phyloP scores from a whole-genome alignment of 2,329 filamentous ascomycete species.

The Paramyrothecium sp. region DNA sequence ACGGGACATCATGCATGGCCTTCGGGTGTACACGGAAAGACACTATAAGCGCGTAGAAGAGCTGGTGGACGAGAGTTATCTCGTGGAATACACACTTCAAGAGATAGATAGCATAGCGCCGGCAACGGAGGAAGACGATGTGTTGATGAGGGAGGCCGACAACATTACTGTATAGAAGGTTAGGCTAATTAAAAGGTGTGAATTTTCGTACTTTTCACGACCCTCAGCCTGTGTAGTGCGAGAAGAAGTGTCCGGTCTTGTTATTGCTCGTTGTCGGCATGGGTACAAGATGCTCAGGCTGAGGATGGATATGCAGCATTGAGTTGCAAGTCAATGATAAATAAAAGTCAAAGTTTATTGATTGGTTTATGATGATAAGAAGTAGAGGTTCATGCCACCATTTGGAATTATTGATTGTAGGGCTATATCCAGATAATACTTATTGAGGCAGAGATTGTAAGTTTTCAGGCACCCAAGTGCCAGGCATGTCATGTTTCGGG shows the following conservation, averaged over 20 bases:
- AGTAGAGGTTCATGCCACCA: no score
- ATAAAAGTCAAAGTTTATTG: no score
- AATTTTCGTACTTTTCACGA: conserved; percentile 14
- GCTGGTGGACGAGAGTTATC: conserved; percentile 87
- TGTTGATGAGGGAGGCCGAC: conserved; percentile 30
- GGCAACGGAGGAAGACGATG: conserved; percentile 29
- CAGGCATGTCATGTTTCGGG: not conserved
- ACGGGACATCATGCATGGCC: conserved; percentile 82
- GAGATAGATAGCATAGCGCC: conserved; percentile 81
- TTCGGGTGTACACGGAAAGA: conserved; percentile 87
- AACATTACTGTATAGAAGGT: conserved; percentile 21
- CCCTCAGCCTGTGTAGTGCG: conserved; percentile 10
- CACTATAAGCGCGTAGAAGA: conserved; percentile 91
- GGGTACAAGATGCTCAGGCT: no score
- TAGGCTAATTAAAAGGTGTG: conserved; percentile 42
- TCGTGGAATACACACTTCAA: conserved; percentile 88
- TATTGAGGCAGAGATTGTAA: no score
- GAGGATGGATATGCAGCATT: no score
- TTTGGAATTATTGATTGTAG: no score
- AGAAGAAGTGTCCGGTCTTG: no score
- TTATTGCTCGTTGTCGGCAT: no score
- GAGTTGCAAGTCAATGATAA: no score
- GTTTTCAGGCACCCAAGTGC: no score
- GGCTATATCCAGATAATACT: no score
- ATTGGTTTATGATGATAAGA: no score